These are phyloP conservation scores for Streptanthus diversifolius DNA, from an alignment of 345 rosid genomes.

Conservation along the genomic window DNA sequence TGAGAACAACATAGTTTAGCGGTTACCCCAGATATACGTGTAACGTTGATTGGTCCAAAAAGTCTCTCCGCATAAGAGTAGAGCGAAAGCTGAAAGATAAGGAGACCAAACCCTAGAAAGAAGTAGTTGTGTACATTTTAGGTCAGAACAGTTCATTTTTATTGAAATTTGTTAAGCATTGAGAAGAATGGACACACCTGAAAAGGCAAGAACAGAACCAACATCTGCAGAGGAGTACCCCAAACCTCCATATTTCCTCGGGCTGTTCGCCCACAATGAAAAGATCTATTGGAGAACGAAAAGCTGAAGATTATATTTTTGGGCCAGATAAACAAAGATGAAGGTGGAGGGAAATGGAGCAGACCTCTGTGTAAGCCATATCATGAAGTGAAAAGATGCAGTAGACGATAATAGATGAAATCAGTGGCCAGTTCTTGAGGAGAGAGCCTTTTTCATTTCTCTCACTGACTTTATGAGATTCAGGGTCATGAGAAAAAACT, in stretches of 20 bases:
- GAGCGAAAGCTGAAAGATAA: conserved; percentile 61
- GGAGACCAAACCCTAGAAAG: conserved; percentile 68
- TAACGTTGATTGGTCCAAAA: conserved; percentile 55
- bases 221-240: conserved; percentile 58
- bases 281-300: conserved; percentile 47
- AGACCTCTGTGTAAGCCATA: conserved; percentile 93
- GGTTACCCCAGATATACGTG: conserved; percentile 67
- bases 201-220: conserved; percentile 68
- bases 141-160: not conserved
- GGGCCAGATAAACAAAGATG: not conserved
- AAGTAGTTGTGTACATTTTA: not conserved
- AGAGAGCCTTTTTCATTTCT: conserved; percentile 40
- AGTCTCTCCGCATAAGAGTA: conserved; percentile 61
- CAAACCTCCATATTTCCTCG: conserved; percentile 66
- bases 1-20: not conserved
- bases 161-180: not conserved
- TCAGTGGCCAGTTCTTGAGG: conserved; percentile 75
- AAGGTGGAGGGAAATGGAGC: not conserved
- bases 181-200: conserved; percentile 48
- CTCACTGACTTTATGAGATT: conserved; percentile 23
- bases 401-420: conserved; percentile 83
- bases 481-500: conserved; percentile 34
- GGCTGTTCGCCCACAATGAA: conserved; percentile 89
- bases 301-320: not conserved
- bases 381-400: conserved; percentile 86